These are phyloP conservation scores for Kwoniella dendrophila DNA, from an alignment of 768 basidiomycete species.

Conservation along the genomic window DNA sequence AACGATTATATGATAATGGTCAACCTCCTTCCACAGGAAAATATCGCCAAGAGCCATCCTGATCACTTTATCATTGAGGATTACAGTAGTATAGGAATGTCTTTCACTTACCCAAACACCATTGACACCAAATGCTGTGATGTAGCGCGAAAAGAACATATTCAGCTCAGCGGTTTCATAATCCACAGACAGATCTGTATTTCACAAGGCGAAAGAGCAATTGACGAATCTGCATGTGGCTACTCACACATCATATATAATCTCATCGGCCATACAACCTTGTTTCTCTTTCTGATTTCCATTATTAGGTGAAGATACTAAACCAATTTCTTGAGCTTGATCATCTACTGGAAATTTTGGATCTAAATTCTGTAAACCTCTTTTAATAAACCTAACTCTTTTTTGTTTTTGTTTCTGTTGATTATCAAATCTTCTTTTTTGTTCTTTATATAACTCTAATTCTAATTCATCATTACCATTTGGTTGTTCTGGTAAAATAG, in stretches of 20 bases:
- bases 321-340: conserved; percentile 62
- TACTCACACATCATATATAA: conserved; percentile 72
- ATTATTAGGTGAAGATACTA: conserved; percentile 61
- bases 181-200: too few species aligned
- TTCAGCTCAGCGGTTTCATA: too few species aligned
- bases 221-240: neutral
- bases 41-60: too few species aligned
- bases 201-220: neutral
- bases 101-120: conserved; percentile 81
- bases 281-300: conserved; percentile 59
- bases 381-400: conserved; percentile 65
- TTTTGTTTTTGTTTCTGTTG: conserved; percentile 52
- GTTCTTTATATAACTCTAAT: too few species aligned
- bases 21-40: too few species aligned
- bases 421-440: conserved; percentile 49
- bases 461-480: conserved; percentile 8
- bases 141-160: too few species aligned
- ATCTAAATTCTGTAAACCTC: conserved; percentile 78
- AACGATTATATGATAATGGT: neutral
- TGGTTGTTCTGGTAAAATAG: neutral
- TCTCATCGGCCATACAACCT: conserved; percentile 54
- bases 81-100: too few species aligned
- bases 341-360: conserved; percentile 61
- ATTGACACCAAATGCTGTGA: conserved; percentile 88
- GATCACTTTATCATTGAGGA: too few species aligned